phyloP scores from a whole-genome alignment of 305 asterid genomes.

The Coffea humblotiana region DNA sequence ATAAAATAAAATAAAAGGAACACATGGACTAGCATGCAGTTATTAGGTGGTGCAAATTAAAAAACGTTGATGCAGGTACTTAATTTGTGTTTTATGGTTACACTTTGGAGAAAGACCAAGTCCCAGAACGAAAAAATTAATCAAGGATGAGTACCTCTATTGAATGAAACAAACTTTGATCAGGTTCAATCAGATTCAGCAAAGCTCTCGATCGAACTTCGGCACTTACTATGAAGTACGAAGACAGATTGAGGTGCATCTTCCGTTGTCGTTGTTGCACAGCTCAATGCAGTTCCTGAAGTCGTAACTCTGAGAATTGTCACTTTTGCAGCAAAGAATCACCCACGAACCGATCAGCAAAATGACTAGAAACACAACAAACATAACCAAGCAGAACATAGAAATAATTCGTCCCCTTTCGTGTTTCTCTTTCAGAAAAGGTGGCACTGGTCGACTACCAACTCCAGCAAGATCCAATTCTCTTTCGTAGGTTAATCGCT shows the following conservation, averaged over 20 bases:
- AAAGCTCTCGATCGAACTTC: neutral
- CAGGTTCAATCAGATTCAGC: too few relatives aligned
- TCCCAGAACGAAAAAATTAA: too few relatives aligned
- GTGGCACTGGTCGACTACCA: neutral
- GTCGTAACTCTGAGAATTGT: neutral
- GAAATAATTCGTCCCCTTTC: neutral
- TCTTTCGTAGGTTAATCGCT: neutral
- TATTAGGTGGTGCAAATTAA: too few relatives aligned
- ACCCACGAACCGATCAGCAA: neutral
- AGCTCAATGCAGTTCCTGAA: neutral
- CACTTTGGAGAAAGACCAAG: too few relatives aligned
- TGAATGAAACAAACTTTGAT: too few relatives aligned
- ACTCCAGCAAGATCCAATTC: neutral
- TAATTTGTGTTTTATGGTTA: too few relatives aligned
- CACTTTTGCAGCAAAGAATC: neutral
- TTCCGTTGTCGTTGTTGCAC: neutral
- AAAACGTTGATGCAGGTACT: too few relatives aligned
- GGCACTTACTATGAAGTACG: neutral
- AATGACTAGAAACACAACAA: neutral
- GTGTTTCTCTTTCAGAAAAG: neutral
- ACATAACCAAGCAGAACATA: neutral
- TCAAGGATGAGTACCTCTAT: too few relatives aligned
- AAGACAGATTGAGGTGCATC: neutral
- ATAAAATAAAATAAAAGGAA: too few relatives aligned
- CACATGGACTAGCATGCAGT: too few relatives aligned